Evolutionary conservation across 352 stramenopile genomes (phyloP).

Genomic region (Globisporangium uncinulatum): DNA sequence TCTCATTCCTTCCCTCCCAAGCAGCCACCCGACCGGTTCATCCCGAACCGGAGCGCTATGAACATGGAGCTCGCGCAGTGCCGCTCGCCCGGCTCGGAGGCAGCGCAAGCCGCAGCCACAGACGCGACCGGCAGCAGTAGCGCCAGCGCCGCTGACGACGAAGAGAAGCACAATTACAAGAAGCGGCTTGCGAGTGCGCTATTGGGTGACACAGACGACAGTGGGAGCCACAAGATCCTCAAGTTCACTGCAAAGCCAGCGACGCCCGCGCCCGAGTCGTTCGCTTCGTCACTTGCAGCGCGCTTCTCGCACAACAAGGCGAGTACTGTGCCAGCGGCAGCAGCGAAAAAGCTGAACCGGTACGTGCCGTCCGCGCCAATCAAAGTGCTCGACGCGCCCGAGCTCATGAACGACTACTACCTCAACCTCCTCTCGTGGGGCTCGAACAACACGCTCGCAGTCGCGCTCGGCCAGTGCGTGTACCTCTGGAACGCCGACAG

Average conservation of each 20-base stretch:
- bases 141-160: slow-evolving; percentile 32
- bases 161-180: slow-evolving; percentile 81
- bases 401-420: slow-evolving; percentile 99
- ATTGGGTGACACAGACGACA: slow-evolving; percentile 59
- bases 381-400: slow-evolving; percentile 96
- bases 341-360: slow-evolving; percentile 86
- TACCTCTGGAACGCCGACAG: slow-evolving; percentile 98
- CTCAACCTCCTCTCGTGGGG: slow-evolving; percentile 98
- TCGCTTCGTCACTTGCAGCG: slow-evolving; percentile 92
- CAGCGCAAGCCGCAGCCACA: slow-evolving; percentile 28
- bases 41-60: slow-evolving; percentile 83
- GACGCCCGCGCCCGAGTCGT: slow-evolving; percentile 88
- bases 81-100: slow-evolving; percentile 48
- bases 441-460: slow-evolving; percentile 94
- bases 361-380: slow-evolving; percentile 96
- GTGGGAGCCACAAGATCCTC: slow-evolving; percentile 92
- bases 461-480: slow-evolving; percentile 96
- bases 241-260: slow-evolving; percentile 97
- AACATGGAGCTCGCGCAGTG: slow-evolving; percentile 79
- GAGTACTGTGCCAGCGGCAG: slow-evolving; percentile 51
- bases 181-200: slow-evolving; percentile 75
- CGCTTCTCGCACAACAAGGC: slow-evolving; percentile 96
- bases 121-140: background rate
- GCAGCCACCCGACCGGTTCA: slow-evolving; percentile 71
- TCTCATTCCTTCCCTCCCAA: background rate